These are phyloP conservation scores for Salix brachista DNA, from an alignment of 345 rosid species.

Conservation along the genomic window DNA sequence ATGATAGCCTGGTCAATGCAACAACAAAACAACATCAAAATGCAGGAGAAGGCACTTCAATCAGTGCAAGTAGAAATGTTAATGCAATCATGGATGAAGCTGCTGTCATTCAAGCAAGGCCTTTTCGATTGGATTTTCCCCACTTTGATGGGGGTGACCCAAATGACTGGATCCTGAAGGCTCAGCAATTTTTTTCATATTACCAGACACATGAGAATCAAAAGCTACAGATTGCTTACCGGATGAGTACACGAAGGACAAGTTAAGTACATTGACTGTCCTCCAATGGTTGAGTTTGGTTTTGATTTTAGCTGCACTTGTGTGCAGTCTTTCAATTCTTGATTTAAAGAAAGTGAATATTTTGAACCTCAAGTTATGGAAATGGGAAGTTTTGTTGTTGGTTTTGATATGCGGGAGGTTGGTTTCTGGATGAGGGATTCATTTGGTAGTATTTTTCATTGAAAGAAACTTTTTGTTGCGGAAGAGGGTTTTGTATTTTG, in stretches of 20 bases:
- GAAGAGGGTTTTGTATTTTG: slow-evolving; percentile 74
- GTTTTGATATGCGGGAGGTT: slow-evolving; percentile 81
- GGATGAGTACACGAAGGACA: slow-evolving; percentile 44
- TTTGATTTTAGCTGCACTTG: slow-evolving; percentile 41
- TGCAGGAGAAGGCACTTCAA: too few species aligned
- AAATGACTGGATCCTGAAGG: too few species aligned
- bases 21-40: too few species aligned
- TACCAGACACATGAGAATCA: too few species aligned
- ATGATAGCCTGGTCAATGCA: too few species aligned
- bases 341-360: slow-evolving; percentile 25
- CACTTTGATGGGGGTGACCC: too few species aligned
- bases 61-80: too few species aligned
- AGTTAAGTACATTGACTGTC: slow-evolving; percentile 37
- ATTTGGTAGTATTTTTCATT: slow-evolving; percentile 61
- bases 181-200: too few species aligned
- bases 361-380: slow-evolving; percentile 70
- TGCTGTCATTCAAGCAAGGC: too few species aligned
- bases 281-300: slow-evolving; percentile 72
- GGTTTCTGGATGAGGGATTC: slow-evolving; percentile 86
- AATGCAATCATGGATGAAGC: too few species aligned
- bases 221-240: too few species aligned
- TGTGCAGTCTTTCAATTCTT: slow-evolving; percentile 45
- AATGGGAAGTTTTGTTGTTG: slow-evolving; percentile 73
- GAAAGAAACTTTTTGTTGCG: slow-evolving; percentile 73
- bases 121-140: too few species aligned